These are phyloP conservation scores for Termitomyces sp. DNA, from an alignment of 768 basidiomycete species.

Conservation along the genomic window DNA sequence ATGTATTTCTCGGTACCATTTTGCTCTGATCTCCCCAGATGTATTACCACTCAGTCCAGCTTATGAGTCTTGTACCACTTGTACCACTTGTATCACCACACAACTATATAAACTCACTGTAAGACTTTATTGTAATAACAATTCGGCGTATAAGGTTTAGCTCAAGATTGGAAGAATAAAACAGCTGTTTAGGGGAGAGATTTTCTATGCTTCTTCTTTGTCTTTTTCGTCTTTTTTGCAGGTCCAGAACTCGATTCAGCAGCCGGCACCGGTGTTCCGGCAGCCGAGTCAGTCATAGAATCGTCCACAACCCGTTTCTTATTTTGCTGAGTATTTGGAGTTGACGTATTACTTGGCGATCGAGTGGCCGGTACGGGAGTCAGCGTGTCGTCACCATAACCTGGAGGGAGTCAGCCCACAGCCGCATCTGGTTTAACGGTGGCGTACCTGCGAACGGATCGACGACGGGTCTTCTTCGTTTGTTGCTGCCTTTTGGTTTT, in stretches of 20 bases:
- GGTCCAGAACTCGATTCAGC: conserved; percentile 6
- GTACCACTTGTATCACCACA: neutral
- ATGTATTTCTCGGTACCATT: conserved; percentile 10
- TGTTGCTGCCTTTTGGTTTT: conserved; percentile 22
- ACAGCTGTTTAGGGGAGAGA: conserved; percentile 2
- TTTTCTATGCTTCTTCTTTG: conserved; percentile 33
- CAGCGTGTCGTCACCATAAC: conserved; percentile 31
- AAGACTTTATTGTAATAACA: conserved; percentile 4
- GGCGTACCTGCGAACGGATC: conserved; percentile 67
- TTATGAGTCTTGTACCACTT: neutral
- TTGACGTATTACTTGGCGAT: conserved; percentile 2
- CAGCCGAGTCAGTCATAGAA: conserved; percentile 6
- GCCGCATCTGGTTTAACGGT: neutral
- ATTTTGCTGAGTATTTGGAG: conserved; percentile 7
- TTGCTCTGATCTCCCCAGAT: conserved; percentile 16
- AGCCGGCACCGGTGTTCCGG: conserved; percentile 8
- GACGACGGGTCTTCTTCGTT: conserved; percentile 49
- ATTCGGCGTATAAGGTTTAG: neutral
- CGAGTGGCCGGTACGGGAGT: neutral
- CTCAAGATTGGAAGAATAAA: neutral
- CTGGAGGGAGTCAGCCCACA: conserved; percentile 18
- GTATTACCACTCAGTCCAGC: neutral
- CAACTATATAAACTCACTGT: neutral
- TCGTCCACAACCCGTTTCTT: conserved; percentile 16
- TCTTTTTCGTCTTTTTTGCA: conserved; percentile 27